A percentile compares a stretch with the other conserved stretches of the same genome.
Evolutionary conservation across 73 alveolate genomes (phyloP).

Genomic region (Tetrahymena malaccensis): DNA sequence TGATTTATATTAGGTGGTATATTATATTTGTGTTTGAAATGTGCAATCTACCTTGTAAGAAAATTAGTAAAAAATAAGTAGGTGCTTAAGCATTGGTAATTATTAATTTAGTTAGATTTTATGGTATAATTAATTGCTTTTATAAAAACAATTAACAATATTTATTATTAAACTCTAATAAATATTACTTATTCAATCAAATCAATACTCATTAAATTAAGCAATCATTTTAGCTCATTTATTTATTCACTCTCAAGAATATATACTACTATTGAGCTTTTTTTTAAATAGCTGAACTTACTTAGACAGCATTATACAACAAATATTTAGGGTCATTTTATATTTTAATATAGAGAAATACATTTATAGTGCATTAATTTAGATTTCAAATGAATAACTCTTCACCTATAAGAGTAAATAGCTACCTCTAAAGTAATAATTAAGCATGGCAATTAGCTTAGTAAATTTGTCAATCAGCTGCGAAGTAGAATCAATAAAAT

Average conservation of each 20-base stretch:
- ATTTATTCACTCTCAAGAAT: neutral
- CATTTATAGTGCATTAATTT: neutral
- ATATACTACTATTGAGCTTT: neutral
- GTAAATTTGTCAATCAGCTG: neutral
- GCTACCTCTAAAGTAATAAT: neutral
- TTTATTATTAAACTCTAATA: neutral
- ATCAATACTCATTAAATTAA: too few species aligned
- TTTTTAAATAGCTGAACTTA: too few species aligned
- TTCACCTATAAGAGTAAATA: neutral
- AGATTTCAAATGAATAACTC: neutral
- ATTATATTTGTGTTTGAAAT: neutral
- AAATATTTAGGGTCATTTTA: neutral
- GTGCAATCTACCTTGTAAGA: neutral
- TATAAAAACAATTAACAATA: neutral
- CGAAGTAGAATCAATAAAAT: neutral
- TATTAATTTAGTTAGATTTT: neutral
- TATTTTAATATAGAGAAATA: too few species aligned
- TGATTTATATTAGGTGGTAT: neutral
- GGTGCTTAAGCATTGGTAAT: neutral
- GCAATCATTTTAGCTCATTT: neutral
- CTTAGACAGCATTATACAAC: neutral
- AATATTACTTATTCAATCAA: neutral
- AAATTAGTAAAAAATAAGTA: neutral
- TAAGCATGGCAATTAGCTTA: neutral
- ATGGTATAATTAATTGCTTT: neutral